Evolutionary conservation across 495 filamentous ascomycete genomes (phyloP).

Genomic region (Podospora australis): DNA sequence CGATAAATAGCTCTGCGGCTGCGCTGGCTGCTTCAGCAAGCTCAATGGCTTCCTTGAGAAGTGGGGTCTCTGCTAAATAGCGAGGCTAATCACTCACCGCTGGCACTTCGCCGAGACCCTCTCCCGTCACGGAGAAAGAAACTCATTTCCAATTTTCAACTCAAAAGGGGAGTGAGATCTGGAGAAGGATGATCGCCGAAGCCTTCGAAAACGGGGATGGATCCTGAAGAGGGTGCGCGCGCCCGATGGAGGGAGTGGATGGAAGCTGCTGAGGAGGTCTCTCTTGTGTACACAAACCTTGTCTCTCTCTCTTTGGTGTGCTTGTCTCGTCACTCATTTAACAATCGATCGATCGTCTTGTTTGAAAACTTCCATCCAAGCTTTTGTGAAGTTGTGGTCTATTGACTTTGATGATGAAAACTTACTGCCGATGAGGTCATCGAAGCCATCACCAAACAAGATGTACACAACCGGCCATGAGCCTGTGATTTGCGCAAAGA

Average conservation of each 20-base stretch:
- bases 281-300: background rate
- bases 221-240: background rate
- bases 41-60: conserved; percentile 15
- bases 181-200: background rate
- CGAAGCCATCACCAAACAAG: too few species aligned
- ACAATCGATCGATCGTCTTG: conserved; percentile 3
- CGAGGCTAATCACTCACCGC: too few species aligned
- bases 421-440: too few species aligned
- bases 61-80: conserved; percentile 13
- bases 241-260: background rate
- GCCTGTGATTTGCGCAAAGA: too few species aligned
- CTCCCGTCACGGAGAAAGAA: background rate
- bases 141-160: background rate
- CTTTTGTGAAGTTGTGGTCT: too few species aligned
- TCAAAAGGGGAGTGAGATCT: background rate
- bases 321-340: conserved; percentile 3
- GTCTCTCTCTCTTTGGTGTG: background rate
- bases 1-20: conserved; percentile 13
- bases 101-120: background rate
- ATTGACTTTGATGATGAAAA: too few species aligned
- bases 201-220: background rate
- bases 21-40: conserved; percentile 16
- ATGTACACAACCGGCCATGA: too few species aligned
- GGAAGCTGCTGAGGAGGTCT: background rate
- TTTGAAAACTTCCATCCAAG: too few species aligned